phyloP scores from a whole-genome alignment of 495 filamentous ascomycete genomes.

The Hypoxylon crocopeplum region DNA sequence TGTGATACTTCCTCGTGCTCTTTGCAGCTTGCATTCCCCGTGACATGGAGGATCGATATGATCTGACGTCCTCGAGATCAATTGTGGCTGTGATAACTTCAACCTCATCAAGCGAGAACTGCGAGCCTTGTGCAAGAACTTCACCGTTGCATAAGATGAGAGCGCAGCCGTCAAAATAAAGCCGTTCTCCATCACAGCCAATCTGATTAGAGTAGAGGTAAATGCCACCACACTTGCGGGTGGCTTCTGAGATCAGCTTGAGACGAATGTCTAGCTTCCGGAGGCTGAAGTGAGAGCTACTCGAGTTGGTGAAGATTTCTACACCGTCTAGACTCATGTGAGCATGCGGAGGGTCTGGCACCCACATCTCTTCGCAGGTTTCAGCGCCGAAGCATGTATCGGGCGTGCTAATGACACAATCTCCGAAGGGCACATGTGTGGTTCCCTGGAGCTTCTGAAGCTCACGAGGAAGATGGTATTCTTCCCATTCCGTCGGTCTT shows the following conservation, averaged over 20 bases:
- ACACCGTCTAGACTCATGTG: slow-evolving; percentile 65
- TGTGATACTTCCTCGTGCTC: slow-evolving; percentile 38
- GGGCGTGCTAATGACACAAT: slow-evolving; percentile 73
- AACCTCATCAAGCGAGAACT: slow-evolving; percentile 77
- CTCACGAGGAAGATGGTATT: slow-evolving; percentile 74
- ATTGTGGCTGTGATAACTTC: slow-evolving; percentile 80
- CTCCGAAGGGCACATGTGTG: slow-evolving; percentile 72
- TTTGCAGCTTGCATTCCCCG: slow-evolving; percentile 61
- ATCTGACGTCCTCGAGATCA: slow-evolving; percentile 75
- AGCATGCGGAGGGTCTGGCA: slow-evolving; percentile 63
- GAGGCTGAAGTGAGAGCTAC: slow-evolving; percentile 70
- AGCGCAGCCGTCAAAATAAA: slow-evolving; percentile 64
- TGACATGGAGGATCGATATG: slow-evolving; percentile 56
- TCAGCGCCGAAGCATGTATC: slow-evolving; percentile 77
- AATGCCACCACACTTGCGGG: slow-evolving; percentile 72
- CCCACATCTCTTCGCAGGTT: slow-evolving; percentile 84
- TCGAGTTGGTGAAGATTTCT: slow-evolving; percentile 81
- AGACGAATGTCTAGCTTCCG: slow-evolving; percentile 78
- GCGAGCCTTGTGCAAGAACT: slow-evolving; percentile 70
- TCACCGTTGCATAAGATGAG: slow-evolving; percentile 78
- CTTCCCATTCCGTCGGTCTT: slow-evolving; percentile 61
- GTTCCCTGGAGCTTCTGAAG: slow-evolving; percentile 67
- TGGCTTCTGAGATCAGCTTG: slow-evolving; percentile 77
- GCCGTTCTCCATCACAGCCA: slow-evolving; percentile 44
- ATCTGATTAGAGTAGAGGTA: slow-evolving; percentile 47